Conservation (phyloP, 164 flowering plant genomes). For the Nelumbo lutea region DNA sequence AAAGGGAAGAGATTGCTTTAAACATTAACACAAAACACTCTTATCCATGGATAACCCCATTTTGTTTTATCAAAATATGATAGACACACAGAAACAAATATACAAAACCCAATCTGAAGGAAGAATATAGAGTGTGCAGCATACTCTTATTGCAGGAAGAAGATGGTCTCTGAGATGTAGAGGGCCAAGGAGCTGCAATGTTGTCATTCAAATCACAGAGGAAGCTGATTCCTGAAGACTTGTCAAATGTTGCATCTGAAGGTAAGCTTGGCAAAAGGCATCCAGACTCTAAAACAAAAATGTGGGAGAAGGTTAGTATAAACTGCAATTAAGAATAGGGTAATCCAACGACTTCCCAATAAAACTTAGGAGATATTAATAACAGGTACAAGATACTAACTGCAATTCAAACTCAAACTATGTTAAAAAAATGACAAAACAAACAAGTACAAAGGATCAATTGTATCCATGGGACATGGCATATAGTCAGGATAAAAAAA, state of each 20-base stretch:
- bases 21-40: neutral
- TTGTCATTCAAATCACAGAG: constrained; percentile 94
- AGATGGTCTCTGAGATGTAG: constrained; percentile 42
- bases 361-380: neutral
- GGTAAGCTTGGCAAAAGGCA: constrained; percentile 97
- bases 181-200: constrained; percentile 97
- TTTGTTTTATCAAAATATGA: no score
- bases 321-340: neutral
- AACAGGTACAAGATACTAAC: no score
- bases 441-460: no score
- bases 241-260: constrained; percentile 83
- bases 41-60: neutral
- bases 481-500: no score
- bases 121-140: constrained; percentile 2
- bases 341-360: neutral
- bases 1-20: neutral
- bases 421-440: no score
- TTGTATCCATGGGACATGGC: no score
- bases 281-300: constrained; percentile 50
- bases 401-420: no score
- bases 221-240: constrained; percentile 67
- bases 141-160: constrained; percentile 89
- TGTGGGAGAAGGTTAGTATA: neutral
- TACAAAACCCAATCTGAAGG: no score
- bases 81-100: no score